These are phyloP conservation scores for Penicillium mononematosum DNA, from an alignment of 495 filamentous ascomycete species.

Conservation along the genomic window DNA sequence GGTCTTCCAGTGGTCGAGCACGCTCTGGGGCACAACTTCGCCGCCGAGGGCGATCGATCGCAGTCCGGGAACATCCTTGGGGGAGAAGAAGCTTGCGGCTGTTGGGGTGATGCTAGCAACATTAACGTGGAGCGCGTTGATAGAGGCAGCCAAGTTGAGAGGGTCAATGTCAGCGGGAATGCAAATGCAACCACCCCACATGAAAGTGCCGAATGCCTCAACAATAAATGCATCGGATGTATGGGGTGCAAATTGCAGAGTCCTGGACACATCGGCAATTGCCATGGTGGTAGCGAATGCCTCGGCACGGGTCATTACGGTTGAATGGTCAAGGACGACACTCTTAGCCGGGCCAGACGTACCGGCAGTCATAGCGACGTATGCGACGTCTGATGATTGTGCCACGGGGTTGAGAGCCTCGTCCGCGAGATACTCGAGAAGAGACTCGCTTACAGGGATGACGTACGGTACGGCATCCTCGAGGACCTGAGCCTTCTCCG, in stretches of 20 bases:
- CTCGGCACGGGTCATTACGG: slow-evolving; percentile 46
- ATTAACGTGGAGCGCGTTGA: slow-evolving; percentile 37
- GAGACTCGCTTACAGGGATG: slow-evolving; percentile 36
- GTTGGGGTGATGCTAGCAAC: slow-evolving; percentile 43
- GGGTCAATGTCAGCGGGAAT: slow-evolving; percentile 35
- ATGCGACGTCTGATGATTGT: slow-evolving; percentile 35
- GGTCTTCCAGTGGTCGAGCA: slow-evolving; percentile 21
- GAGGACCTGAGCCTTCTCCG: slow-evolving; percentile 35
- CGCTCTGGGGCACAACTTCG: slow-evolving; percentile 8
- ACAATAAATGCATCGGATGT: slow-evolving; percentile 43
- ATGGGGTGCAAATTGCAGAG: slow-evolving; percentile 58
- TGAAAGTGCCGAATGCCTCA: slow-evolving; percentile 41
- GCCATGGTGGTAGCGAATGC: slow-evolving; percentile 47
- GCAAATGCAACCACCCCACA: slow-evolving; percentile 48
- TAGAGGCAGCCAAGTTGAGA: slow-evolving; percentile 29
- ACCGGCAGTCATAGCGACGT: slow-evolving; percentile 57
- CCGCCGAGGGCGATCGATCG: slow-evolving; percentile 44
- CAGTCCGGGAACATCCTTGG: slow-evolving; percentile 39
- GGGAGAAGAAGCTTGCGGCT: slow-evolving; percentile 47
- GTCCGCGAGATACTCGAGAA: slow-evolving; percentile 39
- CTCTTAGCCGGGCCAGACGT: slow-evolving; percentile 40
- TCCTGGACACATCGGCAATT: slow-evolving; percentile 49
- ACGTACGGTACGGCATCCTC: slow-evolving; percentile 42
- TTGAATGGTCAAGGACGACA: slow-evolving; percentile 38
- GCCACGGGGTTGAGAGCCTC: slow-evolving; percentile 16